These are phyloP conservation scores for Penstemon newberryi DNA, from an alignment of 257 asterid species.

Conservation along the genomic window DNA sequence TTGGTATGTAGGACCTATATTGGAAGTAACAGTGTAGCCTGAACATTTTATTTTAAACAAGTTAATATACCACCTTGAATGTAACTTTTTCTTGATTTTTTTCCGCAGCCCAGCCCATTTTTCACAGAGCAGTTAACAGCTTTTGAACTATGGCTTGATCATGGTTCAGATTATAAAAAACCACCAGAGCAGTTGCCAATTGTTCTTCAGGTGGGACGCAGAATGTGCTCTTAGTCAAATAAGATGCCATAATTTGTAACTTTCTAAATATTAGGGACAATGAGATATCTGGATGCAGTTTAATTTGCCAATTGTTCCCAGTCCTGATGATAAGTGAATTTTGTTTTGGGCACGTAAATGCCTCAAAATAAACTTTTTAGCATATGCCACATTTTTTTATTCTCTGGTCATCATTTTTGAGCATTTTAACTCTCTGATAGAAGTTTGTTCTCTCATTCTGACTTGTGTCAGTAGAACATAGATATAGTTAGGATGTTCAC, in stretches of 20 bases:
- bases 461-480: background rate
- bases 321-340: background rate
- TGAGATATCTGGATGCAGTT: slow-evolving; percentile 10
- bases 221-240: slow-evolving; percentile 16
- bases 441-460: background rate
- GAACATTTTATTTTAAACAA: slow-evolving; percentile 11
- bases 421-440: background rate
- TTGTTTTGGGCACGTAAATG: too few species aligned
- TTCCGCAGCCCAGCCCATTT: slow-evolving; percentile 56
- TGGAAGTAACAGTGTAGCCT: background rate
- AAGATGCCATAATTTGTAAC: slow-evolving; percentile 9
- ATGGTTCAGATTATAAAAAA: slow-evolving; percentile 55
- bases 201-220: slow-evolving; percentile 52
- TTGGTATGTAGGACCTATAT: background rate
- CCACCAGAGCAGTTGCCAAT: slow-evolving; percentile 62
- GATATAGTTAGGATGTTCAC: background rate
- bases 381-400: background rate
- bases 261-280: slow-evolving; percentile 16
- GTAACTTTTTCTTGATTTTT: slow-evolving; percentile 19
- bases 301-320: background rate
- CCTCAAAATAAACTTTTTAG: background rate
- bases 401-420: slow-evolving; percentile 8
- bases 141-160: slow-evolving; percentile 65
- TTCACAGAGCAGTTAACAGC: slow-evolving; percentile 24
- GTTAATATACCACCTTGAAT: background rate